Base-by-base conservation (phyloP, 192 early-diverging fungal genomes). In the Dimargaris xerosporica region DNA sequence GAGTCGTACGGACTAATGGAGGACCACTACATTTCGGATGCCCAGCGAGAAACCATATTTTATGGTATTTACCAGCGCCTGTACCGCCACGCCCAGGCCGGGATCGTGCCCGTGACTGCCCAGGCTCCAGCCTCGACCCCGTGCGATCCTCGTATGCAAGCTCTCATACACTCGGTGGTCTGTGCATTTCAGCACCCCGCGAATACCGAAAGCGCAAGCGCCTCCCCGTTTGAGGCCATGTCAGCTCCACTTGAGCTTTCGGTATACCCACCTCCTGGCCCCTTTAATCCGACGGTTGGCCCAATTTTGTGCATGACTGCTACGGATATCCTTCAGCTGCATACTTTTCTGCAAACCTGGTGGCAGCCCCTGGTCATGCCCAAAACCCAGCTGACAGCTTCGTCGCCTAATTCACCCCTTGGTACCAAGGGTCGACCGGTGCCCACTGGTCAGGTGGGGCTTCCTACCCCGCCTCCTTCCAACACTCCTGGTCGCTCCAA, bases 331-430 rank as follows among this genome's bases (percentile, higher is more conserved):
- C 28, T 41, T 23, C 31, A 59, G 31, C 41, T 59, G 13, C 34
- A 59, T 23, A 41, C 30, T 2, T 59, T 59, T 41, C 29, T 59
- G 17, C 56, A 39, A 3, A 41, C 34, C 31, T 59, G 34, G 56
- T 59, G 56, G 56, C 19, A 39, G 19, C 56, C 56, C 16, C 29
- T 59, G 6, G 56, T 59, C 12, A 59, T 59, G 56, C 56, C 56
- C n/a, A n/a, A n/a, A n/a, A n/a, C n/a, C n/a, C n/a, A n/a, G n/a
- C n/a, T n/a, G n/a, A n/a, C n/a, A n/a, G n/a, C n/a, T n/a, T n/a
- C n/a, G n/a, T n/a, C n/a, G n/a, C n/a, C n/a, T n/a, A n/a, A n/a
- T n/a, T n/a, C n/a, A n/a, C n/a, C n/a, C n/a, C n/a, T n/a, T n/a
- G n/a, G n/a, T n/a, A n/a, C n/a, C n/a, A n/a, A n/a, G n/a, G n/a